Conservation (phyloP, 306 rosid genomes). For the Lathyrus aphaca region DNA sequence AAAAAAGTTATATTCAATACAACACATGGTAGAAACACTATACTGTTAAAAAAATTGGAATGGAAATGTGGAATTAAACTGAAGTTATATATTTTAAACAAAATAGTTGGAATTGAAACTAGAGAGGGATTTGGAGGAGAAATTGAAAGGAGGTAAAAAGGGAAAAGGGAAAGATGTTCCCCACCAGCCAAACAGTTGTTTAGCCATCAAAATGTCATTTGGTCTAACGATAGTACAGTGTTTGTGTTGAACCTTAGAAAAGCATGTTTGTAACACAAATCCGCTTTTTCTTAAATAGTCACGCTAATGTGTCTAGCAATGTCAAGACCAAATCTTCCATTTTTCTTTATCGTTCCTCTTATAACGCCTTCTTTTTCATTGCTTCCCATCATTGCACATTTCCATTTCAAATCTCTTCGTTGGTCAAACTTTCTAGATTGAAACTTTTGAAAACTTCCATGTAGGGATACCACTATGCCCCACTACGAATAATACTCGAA, state of each 20-base stretch:
- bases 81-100: too few species aligned
- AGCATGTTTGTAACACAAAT: conserved; percentile 44
- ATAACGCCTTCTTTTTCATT: conserved; percentile 41
- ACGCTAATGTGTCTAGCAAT: conserved; percentile 35
- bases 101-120: too few species aligned
- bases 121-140: conserved; percentile 40
- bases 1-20: neutral
- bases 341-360: conserved; percentile 27
- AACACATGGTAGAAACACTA: conserved; percentile 22
- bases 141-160: conserved; percentile 40
- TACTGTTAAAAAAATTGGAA: neutral
- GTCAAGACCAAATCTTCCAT: conserved; percentile 45
- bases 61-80: too few species aligned
- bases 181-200: conserved; percentile 69
- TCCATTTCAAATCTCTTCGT: conserved; percentile 27
- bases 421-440: conserved; percentile 47
- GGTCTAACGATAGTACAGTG: conserved; percentile 48
- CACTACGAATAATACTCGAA: conserved; percentile 23
- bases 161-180: conserved; percentile 55
- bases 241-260: conserved; percentile 40
- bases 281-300: conserved; percentile 45
- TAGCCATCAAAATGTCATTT: conserved; percentile 53
- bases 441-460: conserved; percentile 43
- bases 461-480: conserved; percentile 31
- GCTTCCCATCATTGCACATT: conserved; percentile 41